phyloP scores from a whole-genome alignment of 75 land plant genomes.

The Cryptomeria japonica region DNA sequence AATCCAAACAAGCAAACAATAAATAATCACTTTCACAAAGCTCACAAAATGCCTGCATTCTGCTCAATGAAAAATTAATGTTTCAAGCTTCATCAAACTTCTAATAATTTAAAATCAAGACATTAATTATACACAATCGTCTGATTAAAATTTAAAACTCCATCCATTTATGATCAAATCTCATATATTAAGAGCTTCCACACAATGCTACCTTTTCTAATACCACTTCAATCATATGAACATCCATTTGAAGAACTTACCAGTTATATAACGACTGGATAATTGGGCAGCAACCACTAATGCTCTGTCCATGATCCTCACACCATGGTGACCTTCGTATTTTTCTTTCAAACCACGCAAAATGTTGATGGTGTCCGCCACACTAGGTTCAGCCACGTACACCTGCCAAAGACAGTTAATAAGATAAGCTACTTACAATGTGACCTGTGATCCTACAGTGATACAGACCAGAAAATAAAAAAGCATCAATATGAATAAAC shows the following conservation, averaged over 20 bases:
- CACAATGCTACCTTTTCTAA: background rate
- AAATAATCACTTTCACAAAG: background rate
- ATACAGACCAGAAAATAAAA: background rate
- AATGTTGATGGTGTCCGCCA: constrained; percentile 84
- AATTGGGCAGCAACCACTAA: constrained; percentile 91
- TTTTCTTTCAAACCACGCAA: constrained; percentile 89
- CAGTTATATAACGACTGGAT: constrained; percentile 94
- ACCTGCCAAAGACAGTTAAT: constrained; percentile 37
- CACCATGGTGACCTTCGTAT: constrained; percentile 99
- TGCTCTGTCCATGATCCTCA: constrained; percentile 84
- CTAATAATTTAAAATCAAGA: background rate
- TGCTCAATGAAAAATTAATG: background rate
- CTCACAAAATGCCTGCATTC: background rate
- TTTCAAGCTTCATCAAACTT: background rate
- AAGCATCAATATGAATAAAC: background rate
- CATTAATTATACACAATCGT: background rate
- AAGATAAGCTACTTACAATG: background rate
- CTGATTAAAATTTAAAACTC: background rate
- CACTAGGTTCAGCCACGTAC: constrained; percentile 93
- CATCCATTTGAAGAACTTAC: constrained; percentile 19
- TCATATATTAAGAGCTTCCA: background rate
- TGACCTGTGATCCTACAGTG: background rate
- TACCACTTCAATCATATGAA: background rate
- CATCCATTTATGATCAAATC: background rate
- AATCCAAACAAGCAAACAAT: background rate